Conservation (phyloP, 176 grass and related monocot genomes). For the Ensete ventricosum region DNA sequence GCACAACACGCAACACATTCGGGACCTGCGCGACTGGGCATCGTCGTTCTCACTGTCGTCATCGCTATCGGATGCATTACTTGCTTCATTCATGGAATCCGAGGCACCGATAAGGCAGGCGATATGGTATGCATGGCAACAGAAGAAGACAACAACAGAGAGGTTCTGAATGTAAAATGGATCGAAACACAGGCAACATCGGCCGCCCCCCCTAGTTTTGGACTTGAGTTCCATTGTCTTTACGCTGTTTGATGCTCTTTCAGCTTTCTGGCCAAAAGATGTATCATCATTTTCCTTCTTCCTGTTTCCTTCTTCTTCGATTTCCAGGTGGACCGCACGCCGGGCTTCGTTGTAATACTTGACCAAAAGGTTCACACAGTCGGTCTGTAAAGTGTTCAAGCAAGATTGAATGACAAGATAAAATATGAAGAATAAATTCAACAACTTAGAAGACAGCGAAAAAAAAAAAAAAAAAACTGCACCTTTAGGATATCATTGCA, state of each 20-base stretch:
- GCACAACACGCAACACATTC: slow-evolving; percentile 88
- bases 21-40: slow-evolving; percentile 24
- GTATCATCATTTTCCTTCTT: slow-evolving; percentile 28
- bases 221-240: slow-evolving; percentile 55
- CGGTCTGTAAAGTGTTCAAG: slow-evolving; percentile 34
- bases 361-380: slow-evolving; percentile 87
- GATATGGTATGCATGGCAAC: slow-evolving; percentile 85
- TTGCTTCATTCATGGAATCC: slow-evolving; percentile 51
- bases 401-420: not conserved
- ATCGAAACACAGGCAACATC: slow-evolving; percentile 91
- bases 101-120: slow-evolving; percentile 64
- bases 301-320: slow-evolving; percentile 44
- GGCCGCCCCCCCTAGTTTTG: slow-evolving; percentile 67
- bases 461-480: not conserved
- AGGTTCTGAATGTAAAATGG: slow-evolving; percentile 66
- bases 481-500: slow-evolving; percentile 99
- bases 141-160: slow-evolving; percentile 77
- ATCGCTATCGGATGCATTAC: slow-evolving; percentile 24
- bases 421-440: not conserved
- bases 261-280: slow-evolving; percentile 31
- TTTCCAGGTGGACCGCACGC: slow-evolving; percentile 63
- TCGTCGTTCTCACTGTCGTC: slow-evolving; percentile 37
- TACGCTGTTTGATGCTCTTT: slow-evolving; percentile 27
- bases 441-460: not conserved
- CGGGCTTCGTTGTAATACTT: slow-evolving; percentile 91